These are phyloP conservation scores for Arthroderma uncinatum DNA, from an alignment of 2,329 filamentous ascomycete species.

Conservation along the genomic window DNA sequence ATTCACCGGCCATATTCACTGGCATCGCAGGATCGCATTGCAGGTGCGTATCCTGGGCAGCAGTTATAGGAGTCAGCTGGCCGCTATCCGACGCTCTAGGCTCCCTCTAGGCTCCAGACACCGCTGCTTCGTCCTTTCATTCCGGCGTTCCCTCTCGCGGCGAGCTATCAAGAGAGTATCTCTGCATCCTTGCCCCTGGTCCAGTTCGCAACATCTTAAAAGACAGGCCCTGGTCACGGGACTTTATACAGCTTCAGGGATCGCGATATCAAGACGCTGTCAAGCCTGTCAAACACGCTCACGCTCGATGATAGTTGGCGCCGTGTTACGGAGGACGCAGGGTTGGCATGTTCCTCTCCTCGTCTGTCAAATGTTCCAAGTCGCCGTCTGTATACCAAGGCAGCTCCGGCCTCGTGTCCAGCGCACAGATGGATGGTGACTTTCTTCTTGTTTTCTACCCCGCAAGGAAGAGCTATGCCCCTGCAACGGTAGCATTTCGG, in stretches of 20 bases:
- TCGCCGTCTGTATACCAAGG: background rate
- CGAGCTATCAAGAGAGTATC: background rate
- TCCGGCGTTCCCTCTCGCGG: background rate
- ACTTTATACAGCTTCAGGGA: too few relatives aligned
- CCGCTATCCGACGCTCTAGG: background rate
- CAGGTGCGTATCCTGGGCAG: background rate
- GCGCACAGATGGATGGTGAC: background rate
- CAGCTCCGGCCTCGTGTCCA: background rate
- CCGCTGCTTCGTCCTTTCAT: background rate
- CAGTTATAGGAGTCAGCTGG: background rate
- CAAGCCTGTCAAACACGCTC: background rate
- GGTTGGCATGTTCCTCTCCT: background rate
- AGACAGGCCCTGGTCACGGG: too few relatives aligned
- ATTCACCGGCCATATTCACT: background rate
- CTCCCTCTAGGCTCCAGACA: background rate
- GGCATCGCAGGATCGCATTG: constrained; percentile 1
- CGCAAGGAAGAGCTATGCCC: background rate
- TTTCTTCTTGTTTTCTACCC: background rate
- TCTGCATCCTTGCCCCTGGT: background rate
- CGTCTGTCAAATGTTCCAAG: background rate
- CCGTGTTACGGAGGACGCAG: background rate
- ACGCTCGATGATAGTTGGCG: background rate
- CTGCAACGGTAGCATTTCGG: background rate
- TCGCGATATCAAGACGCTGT: too few relatives aligned
- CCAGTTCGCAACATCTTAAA: background rate